Conservation (phyloP, 2,329 filamentous ascomycete genomes). For the Didymella sp. region DNA sequence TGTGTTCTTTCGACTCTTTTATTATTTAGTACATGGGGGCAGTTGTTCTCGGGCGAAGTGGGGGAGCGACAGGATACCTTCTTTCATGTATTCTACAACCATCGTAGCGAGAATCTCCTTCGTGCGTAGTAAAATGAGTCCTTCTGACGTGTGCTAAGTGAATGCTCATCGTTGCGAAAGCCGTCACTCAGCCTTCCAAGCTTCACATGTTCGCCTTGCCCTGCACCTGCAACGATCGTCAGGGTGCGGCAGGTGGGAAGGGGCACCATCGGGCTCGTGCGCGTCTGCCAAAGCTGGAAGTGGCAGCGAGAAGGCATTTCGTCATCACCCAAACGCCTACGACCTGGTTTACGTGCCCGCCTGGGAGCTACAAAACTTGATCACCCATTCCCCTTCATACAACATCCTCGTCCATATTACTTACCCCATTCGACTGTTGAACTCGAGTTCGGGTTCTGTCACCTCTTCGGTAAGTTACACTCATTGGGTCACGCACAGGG, state of each 20-base stretch:
- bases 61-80: conserved; percentile 44
- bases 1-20: conserved; percentile 42
- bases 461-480: conserved; percentile 39
- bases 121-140: conserved; percentile 29
- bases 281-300: conserved; percentile 26
- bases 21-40: conserved; percentile 48
- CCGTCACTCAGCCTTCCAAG: conserved; percentile 9
- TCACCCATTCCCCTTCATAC: conserved; percentile 13
- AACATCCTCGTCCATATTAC: conserved; percentile 9
- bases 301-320: conserved; percentile 39
- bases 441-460: conserved; percentile 18
- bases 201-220: conserved; percentile 21
- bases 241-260: conserved; percentile 32
- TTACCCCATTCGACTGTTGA: conserved; percentile 6
- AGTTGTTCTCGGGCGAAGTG: conserved; percentile 42
- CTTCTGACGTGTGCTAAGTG: neutral
- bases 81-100: conserved; percentile 53
- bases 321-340: conserved; percentile 43
- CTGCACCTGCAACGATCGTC: conserved; percentile 33
- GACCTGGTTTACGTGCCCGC: conserved; percentile 43
- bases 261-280: conserved; percentile 34
- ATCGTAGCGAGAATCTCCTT: conserved; percentile 52
- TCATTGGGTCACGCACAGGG: conserved; percentile 31
- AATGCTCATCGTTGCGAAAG: neutral
- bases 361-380: conserved; percentile 35